Conservation (phyloP, 169 alveolate species). For the Plasmodium fragile region DNA sequence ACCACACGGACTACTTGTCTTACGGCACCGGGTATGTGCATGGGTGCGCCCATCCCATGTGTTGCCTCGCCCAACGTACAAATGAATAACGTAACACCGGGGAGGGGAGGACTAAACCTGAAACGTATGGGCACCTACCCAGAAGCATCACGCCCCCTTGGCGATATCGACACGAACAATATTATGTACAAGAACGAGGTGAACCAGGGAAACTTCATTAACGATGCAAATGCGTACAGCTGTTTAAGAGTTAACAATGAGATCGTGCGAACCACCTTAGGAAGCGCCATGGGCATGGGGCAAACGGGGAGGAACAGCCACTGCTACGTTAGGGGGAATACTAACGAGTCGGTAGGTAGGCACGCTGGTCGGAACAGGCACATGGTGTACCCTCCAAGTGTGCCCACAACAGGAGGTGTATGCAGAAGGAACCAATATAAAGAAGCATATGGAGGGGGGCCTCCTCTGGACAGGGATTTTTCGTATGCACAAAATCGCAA, state of each 20-base stretch:
- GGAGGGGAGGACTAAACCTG: neutral
- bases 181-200: neutral
- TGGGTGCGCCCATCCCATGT: neutral
- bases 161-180: neutral
- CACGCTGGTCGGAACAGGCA: neutral
- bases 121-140: neutral
- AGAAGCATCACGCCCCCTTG: neutral
- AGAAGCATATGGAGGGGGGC: neutral
- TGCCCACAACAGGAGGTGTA: neutral
- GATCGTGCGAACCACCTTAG: neutral
- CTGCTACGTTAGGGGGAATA: neutral
- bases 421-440: neutral
- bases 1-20: neutral
- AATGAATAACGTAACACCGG: neutral
- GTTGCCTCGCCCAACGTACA: neutral
- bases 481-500: neutral
- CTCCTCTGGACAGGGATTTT: neutral
- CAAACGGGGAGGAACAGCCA: neutral
- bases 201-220: neutral
- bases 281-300: neutral
- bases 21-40: neutral
- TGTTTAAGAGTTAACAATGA: neutral
- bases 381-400: neutral
- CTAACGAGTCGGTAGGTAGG: neutral
- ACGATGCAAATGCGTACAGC: neutral